Evolutionary conservation across 176 grass and related monocot species (phyloP), one percentile per base, ranked within the genome.

Genomic region (Tuctoria greenei): DNA sequence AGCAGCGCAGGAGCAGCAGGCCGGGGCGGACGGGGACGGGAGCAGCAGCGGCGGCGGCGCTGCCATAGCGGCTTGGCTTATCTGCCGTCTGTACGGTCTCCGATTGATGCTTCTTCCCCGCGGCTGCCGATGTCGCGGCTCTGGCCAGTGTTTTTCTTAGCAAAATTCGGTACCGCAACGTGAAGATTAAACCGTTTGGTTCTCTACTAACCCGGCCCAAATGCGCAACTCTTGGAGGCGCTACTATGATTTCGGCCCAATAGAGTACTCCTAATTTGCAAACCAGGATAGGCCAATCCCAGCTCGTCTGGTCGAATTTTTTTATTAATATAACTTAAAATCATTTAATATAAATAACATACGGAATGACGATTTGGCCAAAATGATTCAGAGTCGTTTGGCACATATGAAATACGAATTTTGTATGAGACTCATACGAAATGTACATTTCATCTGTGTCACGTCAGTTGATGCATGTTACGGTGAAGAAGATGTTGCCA

Each of bases 1-100:
- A 38, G 40, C 0, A 43, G 18, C 31, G 77, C 65, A 71, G 10
- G 82, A 76, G 76, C 47, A 83, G 72, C 34, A 49, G 41, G 66
- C 77, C 58, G 59, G 50, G 20, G 66, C 35, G 77, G 66, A 60
- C 20, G 71, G 77, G 78, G 66, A 60, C 15, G 66, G 66, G 24
- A 89, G 77, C 8, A 89, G 82, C n/a, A 67, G 81, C 34, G 61
- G 87, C 59, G 72, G 77, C 59, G 77, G 77, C 87, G 77, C 66
- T 31, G 31, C 87, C 86, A 85, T 89, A 6, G 7, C 31, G 66
- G 76, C 59, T 75, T n/a, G 60, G 34, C 23, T 4, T 82, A 50
- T 36, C 41, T 36, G 23, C 31, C 50, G 16, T 6, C 28, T 56
- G 74, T 44, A 24, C 64, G 38, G 1, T 12, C 38, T 72, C 44